Base-by-base conservation (phyloP, 345 rosid genomes). In the Populus ilicifolia region DNA sequence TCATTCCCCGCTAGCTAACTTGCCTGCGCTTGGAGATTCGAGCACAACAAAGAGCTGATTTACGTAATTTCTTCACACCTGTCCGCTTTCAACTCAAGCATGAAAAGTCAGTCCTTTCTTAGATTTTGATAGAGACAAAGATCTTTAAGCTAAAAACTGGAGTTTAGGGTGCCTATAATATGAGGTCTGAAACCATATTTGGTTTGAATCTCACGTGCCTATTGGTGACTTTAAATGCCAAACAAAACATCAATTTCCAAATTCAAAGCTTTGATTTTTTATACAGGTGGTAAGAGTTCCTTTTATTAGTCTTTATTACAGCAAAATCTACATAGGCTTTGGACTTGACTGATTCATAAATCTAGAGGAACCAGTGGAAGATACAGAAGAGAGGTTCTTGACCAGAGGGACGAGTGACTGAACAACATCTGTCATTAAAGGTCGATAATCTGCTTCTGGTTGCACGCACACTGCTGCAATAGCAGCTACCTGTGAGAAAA, bases 381-480 rank as follows among this genome's bases (percentile, higher is more conserved):
- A 78, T 68, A 75, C 43, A 13, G 81, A 68, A 73, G 81, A 78
- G 69, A 82, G 84, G 80, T 89, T 86, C 88, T 89, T 94, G 48
- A 86, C 90, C 54, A 94, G 69, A 56, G 98, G 98, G 76, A 94
- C 77, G 7, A 94, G 84, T 14, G 98, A 94, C 81, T 94, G 98
- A 35, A 90, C 98, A n/a, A 94, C 93, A 76, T 94, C 97, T n/a
- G 90, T 90, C 93, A 94, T 94, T 54, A 94, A 78, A 29, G 97
- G 98, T 78, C 98, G 82, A 78, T 93, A 94, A 84, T 87, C 94
- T 78, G 97, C 93, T 88, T 93, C 98, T 38, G 89, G 80, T 81
- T 93, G 98, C 75, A 91, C 93, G 73, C 98, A 94, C 86, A 94
- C 84, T 10, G 97, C 95, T 77, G 98, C 97, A 80, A 94, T 90